phyloP scores from a whole-genome alignment of 192 early-diverging fungal species.

The Phycomyces nitens region DNA sequence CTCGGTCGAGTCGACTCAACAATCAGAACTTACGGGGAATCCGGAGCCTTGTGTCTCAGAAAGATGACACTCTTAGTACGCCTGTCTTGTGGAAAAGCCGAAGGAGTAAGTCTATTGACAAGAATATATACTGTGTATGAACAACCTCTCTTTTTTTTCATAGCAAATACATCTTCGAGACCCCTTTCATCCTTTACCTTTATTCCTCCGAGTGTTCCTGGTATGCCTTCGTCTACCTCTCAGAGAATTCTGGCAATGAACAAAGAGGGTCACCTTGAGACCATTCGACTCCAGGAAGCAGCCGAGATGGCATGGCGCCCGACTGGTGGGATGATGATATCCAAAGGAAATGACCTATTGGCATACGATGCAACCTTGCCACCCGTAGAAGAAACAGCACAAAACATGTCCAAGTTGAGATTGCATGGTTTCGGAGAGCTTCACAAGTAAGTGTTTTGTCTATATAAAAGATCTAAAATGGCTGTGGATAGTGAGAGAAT shows the following conservation, averaged over 20 bases:
- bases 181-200: slow-evolving; percentile 48
- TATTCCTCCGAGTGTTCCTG: slow-evolving; percentile 31
- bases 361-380: slow-evolving; percentile 2
- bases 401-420: background rate
- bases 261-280: slow-evolving; percentile 51
- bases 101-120: slow-evolving; percentile 24
- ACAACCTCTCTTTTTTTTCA: background rate
- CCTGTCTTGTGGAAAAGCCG: slow-evolving; percentile 38
- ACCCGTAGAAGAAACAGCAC: background rate
- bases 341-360: slow-evolving; percentile 32
- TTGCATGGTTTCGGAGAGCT: background rate
- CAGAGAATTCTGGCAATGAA: slow-evolving; percentile 51
- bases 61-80: slow-evolving; percentile 3
- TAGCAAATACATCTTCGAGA: slow-evolving; percentile 39
- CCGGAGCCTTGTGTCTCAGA: background rate
- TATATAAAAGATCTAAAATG: background rate
- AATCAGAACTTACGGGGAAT: background rate
- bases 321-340: slow-evolving; percentile 43
- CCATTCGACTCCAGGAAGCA: slow-evolving; percentile 48
- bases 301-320: slow-evolving; percentile 52
- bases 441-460: background rate
- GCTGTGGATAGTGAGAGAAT: background rate
- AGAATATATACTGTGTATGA: background rate
- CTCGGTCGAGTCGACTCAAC: background rate
- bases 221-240: slow-evolving; percentile 33